These are phyloP conservation scores for Neurospora sp. DNA, from an alignment of 495 filamentous ascomycete species.

Conservation along the genomic window DNA sequence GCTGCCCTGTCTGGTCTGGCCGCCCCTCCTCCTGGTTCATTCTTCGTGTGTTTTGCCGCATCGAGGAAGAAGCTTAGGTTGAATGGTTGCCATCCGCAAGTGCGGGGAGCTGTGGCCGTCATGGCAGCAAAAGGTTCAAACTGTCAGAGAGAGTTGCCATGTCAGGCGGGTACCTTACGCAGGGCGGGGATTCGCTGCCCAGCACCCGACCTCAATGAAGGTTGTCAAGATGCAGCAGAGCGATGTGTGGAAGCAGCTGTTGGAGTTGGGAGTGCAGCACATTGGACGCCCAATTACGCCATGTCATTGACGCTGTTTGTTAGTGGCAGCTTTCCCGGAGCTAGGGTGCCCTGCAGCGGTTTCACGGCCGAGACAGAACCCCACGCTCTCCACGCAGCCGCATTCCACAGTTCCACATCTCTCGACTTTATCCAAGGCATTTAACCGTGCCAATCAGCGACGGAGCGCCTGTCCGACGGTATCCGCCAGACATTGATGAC, in stretches of 20 bases:
- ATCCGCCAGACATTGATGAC: slow-evolving; percentile 13
- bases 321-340: not conserved
- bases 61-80: not conserved
- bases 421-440: slow-evolving; percentile 19
- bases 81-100: not conserved
- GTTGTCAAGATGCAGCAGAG: not conserved
- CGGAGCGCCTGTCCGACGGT: slow-evolving; percentile 10
- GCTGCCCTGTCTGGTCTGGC: not conserved
- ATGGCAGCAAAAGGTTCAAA: not conserved
- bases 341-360: not conserved
- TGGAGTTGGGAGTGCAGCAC: not conserved
- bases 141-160: not conserved
- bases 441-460: slow-evolving; percentile 28
- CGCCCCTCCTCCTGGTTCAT: not conserved
- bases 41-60: not conserved
- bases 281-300: slow-evolving; percentile 17
- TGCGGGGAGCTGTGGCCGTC: not conserved
- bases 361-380: slow-evolving; percentile 1
- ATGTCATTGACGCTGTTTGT: slow-evolving; percentile 4
- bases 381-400: slow-evolving; percentile 5
- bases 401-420: not conserved
- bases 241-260: not conserved
- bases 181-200: not conserved
- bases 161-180: not conserved
- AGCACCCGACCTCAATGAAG: not conserved